A percentile compares a stretch with the other conserved stretches of the same genome.
These are phyloP conservation scores for Penicillium flavigenum DNA, from an alignment of 495 filamentous ascomycete species.

Conservation along the genomic window DNA sequence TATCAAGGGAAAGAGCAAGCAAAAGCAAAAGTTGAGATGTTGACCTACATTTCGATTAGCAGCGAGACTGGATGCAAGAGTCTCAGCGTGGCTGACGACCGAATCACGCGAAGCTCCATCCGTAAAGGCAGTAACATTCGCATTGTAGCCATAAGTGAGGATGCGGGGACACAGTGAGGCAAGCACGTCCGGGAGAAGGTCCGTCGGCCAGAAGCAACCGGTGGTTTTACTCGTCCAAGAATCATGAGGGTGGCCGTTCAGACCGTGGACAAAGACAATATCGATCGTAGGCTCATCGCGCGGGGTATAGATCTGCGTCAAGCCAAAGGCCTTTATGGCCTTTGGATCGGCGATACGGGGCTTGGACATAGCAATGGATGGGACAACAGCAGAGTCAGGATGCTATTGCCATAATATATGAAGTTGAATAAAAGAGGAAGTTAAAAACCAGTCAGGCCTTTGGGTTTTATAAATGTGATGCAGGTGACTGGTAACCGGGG, in stretches of 20 bases:
- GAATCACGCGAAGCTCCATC: slow-evolving; percentile 66
- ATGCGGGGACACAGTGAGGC: slow-evolving; percentile 64
- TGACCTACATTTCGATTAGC: slow-evolving; percentile 57
- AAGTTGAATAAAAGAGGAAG: neutral
- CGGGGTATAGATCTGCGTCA: slow-evolving; percentile 65
- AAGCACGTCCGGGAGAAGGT: slow-evolving; percentile 67
- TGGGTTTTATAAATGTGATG: neutral
- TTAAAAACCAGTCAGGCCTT: neutral
- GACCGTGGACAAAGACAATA: slow-evolving; percentile 78
- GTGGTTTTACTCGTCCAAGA: slow-evolving; percentile 70
- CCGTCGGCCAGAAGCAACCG: slow-evolving; percentile 72
- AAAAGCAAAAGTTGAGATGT: slow-evolving; percentile 16
- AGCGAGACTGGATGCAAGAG: slow-evolving; percentile 60
- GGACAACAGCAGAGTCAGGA: slow-evolving; percentile 12
- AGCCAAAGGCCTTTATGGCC: slow-evolving; percentile 66
- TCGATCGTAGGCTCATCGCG: slow-evolving; percentile 41
- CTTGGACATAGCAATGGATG: slow-evolving; percentile 24
- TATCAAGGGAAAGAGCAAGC: slow-evolving; percentile 28
- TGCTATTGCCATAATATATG: neutral
- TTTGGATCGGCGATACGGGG: slow-evolving; percentile 43
- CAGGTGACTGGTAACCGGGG: slow-evolving; percentile 12
- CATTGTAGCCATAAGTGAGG: slow-evolving; percentile 83
- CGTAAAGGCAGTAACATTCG: slow-evolving; percentile 66
- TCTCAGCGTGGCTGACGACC: slow-evolving; percentile 81
- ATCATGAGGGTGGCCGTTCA: slow-evolving; percentile 73